Evolutionary conservation across 495 filamentous ascomycete genomes (phyloP).

Genomic region (Annulohypoxylon bovei): DNA sequence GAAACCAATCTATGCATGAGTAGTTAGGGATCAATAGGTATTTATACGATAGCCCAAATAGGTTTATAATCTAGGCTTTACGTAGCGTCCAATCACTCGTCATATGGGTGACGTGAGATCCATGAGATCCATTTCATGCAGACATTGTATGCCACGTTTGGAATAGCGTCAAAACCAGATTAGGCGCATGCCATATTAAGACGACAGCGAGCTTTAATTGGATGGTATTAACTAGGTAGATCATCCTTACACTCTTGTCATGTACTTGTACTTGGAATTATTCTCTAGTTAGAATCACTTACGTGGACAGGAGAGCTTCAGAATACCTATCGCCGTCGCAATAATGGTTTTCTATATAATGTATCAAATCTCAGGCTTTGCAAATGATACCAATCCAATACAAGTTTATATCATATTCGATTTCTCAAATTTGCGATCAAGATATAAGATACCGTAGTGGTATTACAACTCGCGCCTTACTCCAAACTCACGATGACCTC

Average conservation of each 20-base stretch:
- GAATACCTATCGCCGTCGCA: background rate
- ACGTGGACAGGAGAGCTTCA: background rate
- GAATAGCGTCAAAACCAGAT: conserved; percentile 10
- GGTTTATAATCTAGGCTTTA: conserved; percentile 9
- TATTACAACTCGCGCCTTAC: background rate
- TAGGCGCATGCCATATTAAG: conserved; percentile 8
- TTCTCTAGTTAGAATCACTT: background rate
- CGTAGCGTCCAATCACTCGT: background rate
- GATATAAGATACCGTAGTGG: background rate
- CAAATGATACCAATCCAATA: background rate
- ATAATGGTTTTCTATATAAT: background rate
- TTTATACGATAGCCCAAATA: background rate
- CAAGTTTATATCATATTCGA: background rate
- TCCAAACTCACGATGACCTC: conserved; percentile 14
- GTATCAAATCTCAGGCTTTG: background rate
- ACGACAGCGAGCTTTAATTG: conserved; percentile 2
- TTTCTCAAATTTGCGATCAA: background rate
- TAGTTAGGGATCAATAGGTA: background rate
- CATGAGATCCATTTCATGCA: background rate
- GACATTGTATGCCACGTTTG: conserved; percentile 30
- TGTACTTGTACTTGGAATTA: background rate
- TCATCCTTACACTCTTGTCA: background rate
- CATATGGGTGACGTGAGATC: background rate
- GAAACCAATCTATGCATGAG: conserved; percentile 19
- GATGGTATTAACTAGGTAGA: background rate